Conservation (phyloP, 495 filamentous ascomycete species). For the Penicillium ochrochloron region DNA sequence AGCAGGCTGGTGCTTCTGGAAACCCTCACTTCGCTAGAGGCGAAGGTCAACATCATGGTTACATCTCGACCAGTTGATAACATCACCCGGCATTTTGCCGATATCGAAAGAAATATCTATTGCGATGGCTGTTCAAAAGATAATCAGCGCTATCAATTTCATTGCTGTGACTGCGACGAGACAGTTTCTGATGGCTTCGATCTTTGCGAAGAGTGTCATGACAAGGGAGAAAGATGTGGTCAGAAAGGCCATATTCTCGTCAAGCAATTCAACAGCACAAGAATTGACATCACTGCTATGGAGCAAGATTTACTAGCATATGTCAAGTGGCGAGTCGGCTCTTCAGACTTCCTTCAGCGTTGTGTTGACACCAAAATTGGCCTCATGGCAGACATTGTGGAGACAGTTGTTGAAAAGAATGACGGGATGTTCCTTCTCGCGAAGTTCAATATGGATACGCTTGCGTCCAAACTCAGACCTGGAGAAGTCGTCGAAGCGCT, state of each 20-base stretch:
- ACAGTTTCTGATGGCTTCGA: background rate
- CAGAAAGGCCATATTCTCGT: slow-evolving; percentile 5
- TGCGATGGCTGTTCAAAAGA: slow-evolving; percentile 3
- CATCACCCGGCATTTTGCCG: slow-evolving; percentile 11
- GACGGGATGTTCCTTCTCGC: slow-evolving; percentile 14
- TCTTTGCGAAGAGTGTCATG: slow-evolving; percentile 6
- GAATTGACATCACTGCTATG: slow-evolving; percentile 12
- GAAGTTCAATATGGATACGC: slow-evolving; percentile 14
- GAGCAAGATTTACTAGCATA: slow-evolving; percentile 8
- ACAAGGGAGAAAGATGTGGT: slow-evolving; percentile 9
- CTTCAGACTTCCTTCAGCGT: slow-evolving; percentile 12
- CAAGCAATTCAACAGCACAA: slow-evolving; percentile 9
- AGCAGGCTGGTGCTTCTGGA: slow-evolving; percentile 7
- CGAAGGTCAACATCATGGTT: slow-evolving; percentile 9
- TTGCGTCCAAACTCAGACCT: slow-evolving; percentile 11
- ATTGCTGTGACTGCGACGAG: slow-evolving; percentile 11
- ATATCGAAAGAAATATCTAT: background rate
- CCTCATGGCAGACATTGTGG: slow-evolving; percentile 8
- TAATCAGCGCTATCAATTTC: slow-evolving; percentile 8
- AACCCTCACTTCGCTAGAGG: slow-evolving; percentile 2
- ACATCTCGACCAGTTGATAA: slow-evolving; percentile 9
- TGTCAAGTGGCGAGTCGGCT: slow-evolving; percentile 13
- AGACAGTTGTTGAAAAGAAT: slow-evolving; percentile 9
- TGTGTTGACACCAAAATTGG: slow-evolving; percentile 8
- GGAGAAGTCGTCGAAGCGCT: slow-evolving; percentile 9